Conservation (phyloP, 2,329 filamentous ascomycete species). For the Fusarium pininemorale region DNA sequence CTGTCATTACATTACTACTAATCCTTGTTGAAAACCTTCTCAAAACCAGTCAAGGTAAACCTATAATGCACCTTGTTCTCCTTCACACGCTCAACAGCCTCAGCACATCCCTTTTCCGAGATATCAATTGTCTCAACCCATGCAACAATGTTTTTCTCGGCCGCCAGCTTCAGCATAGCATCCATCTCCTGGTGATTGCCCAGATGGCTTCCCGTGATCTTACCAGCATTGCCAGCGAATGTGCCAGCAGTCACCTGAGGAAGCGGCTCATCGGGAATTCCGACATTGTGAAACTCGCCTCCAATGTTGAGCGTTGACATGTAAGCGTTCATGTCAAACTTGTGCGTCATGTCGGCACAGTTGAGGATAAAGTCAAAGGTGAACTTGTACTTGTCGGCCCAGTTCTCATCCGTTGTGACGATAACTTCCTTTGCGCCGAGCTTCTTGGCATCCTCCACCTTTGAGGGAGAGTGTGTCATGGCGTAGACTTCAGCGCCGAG, state of each 20-base stretch:
- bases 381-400: slow-evolving; percentile 64
- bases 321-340: slow-evolving; percentile 64
- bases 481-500: slow-evolving; percentile 73
- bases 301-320: slow-evolving; percentile 61
- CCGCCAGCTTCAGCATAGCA: slow-evolving; percentile 65
- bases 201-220: slow-evolving; percentile 65
- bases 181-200: slow-evolving; percentile 69
- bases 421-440: slow-evolving; percentile 69
- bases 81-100: slow-evolving; percentile 75
- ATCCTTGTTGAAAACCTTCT: slow-evolving; percentile 65
- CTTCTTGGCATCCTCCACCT: slow-evolving; percentile 67
- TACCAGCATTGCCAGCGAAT: slow-evolving; percentile 61
- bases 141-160: slow-evolving; percentile 62
- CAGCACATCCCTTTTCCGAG: slow-evolving; percentile 72
- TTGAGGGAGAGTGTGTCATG: slow-evolving; percentile 67
- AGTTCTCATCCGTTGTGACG: slow-evolving; percentile 59
- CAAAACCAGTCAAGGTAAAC: slow-evolving; percentile 74
- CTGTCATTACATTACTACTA: background rate
- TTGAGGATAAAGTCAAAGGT: slow-evolving; percentile 63
- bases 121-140: slow-evolving; percentile 72
- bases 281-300: slow-evolving; percentile 66
- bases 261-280: slow-evolving; percentile 62
- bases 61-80: slow-evolving; percentile 77
- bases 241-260: slow-evolving; percentile 52
- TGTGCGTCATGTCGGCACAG: slow-evolving; percentile 59